Conservation (phyloP, 495 filamentous ascomycete genomes). For the Tuber indicum region DNA sequence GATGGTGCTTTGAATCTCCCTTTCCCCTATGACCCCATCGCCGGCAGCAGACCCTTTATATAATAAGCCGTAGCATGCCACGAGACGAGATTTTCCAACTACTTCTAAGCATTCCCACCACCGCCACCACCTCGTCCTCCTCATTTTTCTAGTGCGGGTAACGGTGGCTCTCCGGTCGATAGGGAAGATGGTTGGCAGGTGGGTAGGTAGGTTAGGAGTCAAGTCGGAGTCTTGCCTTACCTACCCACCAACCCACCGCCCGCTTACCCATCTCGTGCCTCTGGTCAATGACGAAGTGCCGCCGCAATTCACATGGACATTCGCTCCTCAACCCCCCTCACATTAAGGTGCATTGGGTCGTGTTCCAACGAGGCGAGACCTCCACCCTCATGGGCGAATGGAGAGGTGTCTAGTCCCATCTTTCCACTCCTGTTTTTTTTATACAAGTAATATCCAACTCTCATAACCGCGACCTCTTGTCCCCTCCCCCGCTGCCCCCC, state of each 20-base stretch:
- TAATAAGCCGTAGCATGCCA: neutral
- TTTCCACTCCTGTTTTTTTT: neutral
- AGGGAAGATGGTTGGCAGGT: neutral
- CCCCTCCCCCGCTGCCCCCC: neutral
- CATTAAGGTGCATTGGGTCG: neutral
- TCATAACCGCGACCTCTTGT: neutral
- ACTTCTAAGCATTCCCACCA: neutral
- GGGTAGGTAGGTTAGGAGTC: neutral
- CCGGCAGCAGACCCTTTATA: neutral
- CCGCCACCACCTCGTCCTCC: neutral
- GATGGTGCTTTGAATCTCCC: neutral
- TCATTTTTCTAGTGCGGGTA: neutral
- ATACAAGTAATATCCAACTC: neutral
- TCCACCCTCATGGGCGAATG: neutral
- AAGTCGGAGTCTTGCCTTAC: neutral
- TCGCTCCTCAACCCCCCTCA: neutral
- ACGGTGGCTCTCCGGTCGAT: neutral
- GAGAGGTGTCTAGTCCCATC: neutral
- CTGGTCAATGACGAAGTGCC: neutral
- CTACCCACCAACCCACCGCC: neutral
- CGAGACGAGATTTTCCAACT: neutral
- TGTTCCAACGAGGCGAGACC: neutral
- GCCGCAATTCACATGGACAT: neutral
- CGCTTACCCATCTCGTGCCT: neutral
- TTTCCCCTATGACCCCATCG: neutral